These are phyloP conservation scores for Chrysanthemum makinoi DNA, from an alignment of 129 eudicot species.

Conservation along the genomic window DNA sequence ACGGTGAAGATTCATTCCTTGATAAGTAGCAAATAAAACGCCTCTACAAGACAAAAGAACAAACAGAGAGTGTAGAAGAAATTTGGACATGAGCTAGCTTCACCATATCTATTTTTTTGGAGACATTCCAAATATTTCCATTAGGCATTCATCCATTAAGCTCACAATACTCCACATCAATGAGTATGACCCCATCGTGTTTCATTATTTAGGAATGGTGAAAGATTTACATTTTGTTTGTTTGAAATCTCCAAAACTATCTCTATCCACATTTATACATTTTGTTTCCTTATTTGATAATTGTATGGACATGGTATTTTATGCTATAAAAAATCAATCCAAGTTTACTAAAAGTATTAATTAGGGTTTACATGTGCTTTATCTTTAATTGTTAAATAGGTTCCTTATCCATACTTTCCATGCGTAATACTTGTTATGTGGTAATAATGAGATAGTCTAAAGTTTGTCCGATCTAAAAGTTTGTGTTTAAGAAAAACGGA, in stretches of 20 bases:
- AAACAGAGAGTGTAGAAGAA: constrained; percentile 14
- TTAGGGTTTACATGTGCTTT: neutral
- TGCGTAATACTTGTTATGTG: too few relatives aligned
- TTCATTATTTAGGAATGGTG: constrained; percentile 21
- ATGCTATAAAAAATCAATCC: neutral
- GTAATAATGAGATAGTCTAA: too few relatives aligned
- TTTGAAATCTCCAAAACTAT: constrained; percentile 20
- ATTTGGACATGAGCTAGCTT: constrained; percentile 31
- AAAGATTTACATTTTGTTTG: constrained; percentile 20
- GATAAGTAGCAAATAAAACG: too few relatives aligned
- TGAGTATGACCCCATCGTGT: constrained; percentile 33
- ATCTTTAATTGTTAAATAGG: too few relatives aligned
- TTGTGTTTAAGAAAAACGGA: too few relatives aligned
- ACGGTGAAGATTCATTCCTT: too few relatives aligned
- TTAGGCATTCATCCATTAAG: constrained; percentile 8
- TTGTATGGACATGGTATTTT: neutral
- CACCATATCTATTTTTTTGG: constrained; percentile 24
- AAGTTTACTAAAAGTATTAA: neutral
- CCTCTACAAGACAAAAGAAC: constrained; percentile 9
- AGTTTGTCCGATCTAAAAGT: too few relatives aligned
- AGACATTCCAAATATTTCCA: constrained; percentile 30
- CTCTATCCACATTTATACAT: constrained; percentile 9
- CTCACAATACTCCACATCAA: constrained; percentile 26
- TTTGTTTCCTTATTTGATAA: neutral
- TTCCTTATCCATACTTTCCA: too few relatives aligned